Evolutionary conservation across 2,329 filamentous ascomycete species (phyloP), one percentile per base, ranked within the genome.

Genomic region (Ophiobolus disseminans): DNA sequence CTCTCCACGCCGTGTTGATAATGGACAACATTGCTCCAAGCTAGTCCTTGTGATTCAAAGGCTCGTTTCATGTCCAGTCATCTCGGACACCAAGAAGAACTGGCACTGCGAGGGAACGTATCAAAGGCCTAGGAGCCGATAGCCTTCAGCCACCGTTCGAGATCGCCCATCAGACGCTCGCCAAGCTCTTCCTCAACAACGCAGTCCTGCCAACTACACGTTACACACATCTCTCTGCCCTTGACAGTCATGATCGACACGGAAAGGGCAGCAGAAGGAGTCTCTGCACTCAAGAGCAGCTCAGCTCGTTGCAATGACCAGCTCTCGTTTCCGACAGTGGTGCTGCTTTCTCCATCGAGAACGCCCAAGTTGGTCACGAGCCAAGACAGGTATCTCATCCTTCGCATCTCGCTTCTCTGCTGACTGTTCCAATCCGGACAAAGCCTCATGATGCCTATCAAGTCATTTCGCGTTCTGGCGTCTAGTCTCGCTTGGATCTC

Each of bases 351-450:
- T 10, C 53, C 55, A 37, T 54, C 55, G 10, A 59, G 20, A 19
- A 59, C 50, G 10, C 55, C 49, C 11, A 57, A 39, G 42, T 59
- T 57, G 20, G 46, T 58, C 28, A 58, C 49, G 14, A 58, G 46
- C 55, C 53, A 58, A 25, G 55, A 56, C 8, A 58, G 34, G 19
- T 53, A 49, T 26, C 55, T 40, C 23, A 19, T 46, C 40, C 23
- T 48, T 5, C 34, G 39, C 19, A 36, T 34, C 44, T 53, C 49
- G 19, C 32, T 32, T 26, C 45, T 21, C 48, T 53, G 49, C 38
- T 53, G 46, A n/a, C 9, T 32, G 5, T 30, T 40, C 55, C 53
- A 58, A 41, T 50, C 41, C 14, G 36, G 36, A 16, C 41, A 45
- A 34, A 40, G 23, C 22, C 38, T 41, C 47, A 45, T 50, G 28